Evolutionary conservation across 441 rosid genomes (phyloP).

Genomic region (Rhodomyrtus psidioides): DNA sequence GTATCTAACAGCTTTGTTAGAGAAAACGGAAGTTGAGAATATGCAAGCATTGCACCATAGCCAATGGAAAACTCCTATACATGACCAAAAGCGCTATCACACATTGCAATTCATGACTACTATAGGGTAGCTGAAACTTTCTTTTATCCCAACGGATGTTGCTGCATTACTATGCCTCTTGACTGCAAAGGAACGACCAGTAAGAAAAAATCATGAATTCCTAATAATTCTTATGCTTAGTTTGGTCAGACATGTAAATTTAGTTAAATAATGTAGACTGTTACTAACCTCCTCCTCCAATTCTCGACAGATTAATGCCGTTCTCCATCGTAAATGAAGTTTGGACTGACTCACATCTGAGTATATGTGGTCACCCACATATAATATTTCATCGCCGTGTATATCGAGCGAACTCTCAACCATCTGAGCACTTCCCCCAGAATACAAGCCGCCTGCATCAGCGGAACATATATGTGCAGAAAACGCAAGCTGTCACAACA

Average conservation of each 20-base stretch:
- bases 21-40: conserved; percentile 4
- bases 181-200: background rate
- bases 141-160: background rate
- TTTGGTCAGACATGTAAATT: background rate
- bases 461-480: conserved; percentile 1
- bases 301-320: conserved; percentile 89
- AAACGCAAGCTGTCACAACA: background rate
- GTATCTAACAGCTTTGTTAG: conserved; percentile 3
- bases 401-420: conserved; percentile 74
- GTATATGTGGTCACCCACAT: conserved; percentile 95
- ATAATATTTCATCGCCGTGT: conserved; percentile 86
- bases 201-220: background rate
- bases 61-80: background rate
- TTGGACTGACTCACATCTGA: conserved; percentile 94
- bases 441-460: conserved; percentile 74
- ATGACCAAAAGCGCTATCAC: background rate
- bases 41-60: background rate
- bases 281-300: conserved; percentile 76
- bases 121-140: background rate
- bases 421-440: conserved; percentile 98
- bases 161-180: background rate
- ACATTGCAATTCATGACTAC: background rate
- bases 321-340: conserved; percentile 91
- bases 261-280: background rate
- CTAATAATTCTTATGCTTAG: background rate